Evolutionary conservation across 768 basidiomycete genomes (phyloP).

Genomic region (Calocybe indica): DNA sequence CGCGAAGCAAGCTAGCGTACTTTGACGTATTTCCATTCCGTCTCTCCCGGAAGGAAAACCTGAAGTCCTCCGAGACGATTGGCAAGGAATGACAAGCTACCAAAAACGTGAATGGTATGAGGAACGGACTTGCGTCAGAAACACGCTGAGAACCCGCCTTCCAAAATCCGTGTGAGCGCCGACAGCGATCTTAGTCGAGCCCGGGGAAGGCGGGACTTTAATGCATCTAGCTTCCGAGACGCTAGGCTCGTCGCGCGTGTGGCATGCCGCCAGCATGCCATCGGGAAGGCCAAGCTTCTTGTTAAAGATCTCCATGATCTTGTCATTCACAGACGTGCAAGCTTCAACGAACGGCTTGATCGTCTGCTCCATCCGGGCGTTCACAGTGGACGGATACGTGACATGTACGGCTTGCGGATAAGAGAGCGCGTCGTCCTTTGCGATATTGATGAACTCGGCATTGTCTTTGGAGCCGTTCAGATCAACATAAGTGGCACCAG

Average conservation of each 20-base stretch:
- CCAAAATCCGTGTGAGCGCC: constrained; percentile 52
- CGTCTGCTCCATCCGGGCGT: constrained; percentile 27
- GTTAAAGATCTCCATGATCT: constrained; percentile 35
- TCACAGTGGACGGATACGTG: constrained; percentile 36
- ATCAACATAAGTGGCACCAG: constrained; percentile 39
- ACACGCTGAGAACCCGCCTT: constrained; percentile 1
- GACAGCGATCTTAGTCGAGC: constrained; percentile 23
- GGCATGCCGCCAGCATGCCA: constrained; percentile 30
- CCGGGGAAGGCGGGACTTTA: constrained; percentile 27
- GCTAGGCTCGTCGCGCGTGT: constrained; percentile 26
- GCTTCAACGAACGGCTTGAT: constrained; percentile 34
- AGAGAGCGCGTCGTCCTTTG: constrained; percentile 43
- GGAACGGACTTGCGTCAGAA: not conserved
- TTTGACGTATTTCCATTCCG: constrained; percentile 36
- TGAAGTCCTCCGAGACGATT: constrained; percentile 42
- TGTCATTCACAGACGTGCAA: constrained; percentile 33
- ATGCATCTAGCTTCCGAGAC: constrained; percentile 39
- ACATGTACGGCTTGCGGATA: constrained; percentile 35
- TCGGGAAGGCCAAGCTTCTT: constrained; percentile 32
- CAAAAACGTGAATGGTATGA: not conserved
- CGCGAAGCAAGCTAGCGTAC: constrained; percentile 11
- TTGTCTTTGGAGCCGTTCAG: constrained; percentile 37
- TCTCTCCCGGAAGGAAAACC: constrained; percentile 31
- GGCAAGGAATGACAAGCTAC: constrained; percentile 27
- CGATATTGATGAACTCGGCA: constrained; percentile 41